Evolutionary conservation across 331 rosid species (phyloP).

Genomic region (Malus hybrid): DNA sequence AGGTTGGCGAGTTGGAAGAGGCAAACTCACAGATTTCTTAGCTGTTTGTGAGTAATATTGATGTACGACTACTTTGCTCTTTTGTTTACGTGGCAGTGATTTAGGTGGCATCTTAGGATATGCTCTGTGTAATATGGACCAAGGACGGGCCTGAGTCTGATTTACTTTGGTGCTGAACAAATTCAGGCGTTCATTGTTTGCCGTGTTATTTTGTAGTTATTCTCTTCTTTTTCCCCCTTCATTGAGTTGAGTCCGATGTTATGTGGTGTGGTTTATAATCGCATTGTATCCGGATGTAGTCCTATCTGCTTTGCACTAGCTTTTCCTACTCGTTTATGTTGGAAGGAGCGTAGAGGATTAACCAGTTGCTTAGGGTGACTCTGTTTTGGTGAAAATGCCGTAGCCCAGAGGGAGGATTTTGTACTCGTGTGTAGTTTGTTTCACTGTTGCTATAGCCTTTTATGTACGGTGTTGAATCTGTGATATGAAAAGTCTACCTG

Average conservation of each 20-base stretch:
- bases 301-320: constrained; percentile 36
- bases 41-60: not conserved
- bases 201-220: not conserved
- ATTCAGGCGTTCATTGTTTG: constrained; percentile 34
- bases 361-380: constrained; percentile 40
- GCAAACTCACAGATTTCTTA: constrained; percentile 24
- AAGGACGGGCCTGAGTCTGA: constrained; percentile 25
- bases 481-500: not conserved
- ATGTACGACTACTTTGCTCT: constrained; percentile 5
- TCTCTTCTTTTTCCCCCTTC: not conserved
- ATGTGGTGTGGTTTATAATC: constrained; percentile 42
- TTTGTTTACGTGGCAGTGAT: constrained; percentile 41
- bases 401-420: constrained; percentile 20
- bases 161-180: constrained; percentile 38
- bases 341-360: constrained; percentile 39
- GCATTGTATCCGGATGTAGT: constrained; percentile 44
- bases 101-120: constrained; percentile 20
- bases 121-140: constrained; percentile 24
- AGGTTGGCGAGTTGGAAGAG: constrained; percentile 55
- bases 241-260: constrained; percentile 9
- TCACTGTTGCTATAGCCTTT: not conserved
- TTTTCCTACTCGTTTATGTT: constrained; percentile 31
- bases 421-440: not conserved
- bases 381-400: constrained; percentile 42
- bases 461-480: not conserved